These are phyloP conservation scores for Phalaenopsis equestris DNA, from an alignment of 106 monocot species.

Conservation along the genomic window DNA sequence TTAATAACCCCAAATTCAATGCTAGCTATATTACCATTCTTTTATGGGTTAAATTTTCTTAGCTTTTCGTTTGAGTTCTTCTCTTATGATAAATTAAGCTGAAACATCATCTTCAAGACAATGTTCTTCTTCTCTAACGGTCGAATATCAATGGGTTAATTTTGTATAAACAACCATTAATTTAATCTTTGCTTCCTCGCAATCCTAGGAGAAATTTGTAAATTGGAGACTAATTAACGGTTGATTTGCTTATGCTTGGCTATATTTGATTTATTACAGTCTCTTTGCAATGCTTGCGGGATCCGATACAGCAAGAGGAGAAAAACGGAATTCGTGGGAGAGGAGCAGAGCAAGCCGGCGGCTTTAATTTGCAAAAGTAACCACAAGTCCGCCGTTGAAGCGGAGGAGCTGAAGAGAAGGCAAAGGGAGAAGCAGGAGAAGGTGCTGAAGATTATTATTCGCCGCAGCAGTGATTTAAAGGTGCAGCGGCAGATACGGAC, in stretches of 20 bases:
- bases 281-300: slow-evolving; percentile 8
- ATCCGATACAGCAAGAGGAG: slow-evolving; percentile 10
- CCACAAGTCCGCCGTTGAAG: neutral
- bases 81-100: no score
- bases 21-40: no score
- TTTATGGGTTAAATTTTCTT: no score
- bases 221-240: neutral
- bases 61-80: no score
- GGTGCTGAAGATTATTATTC: neutral
- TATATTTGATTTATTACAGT: neutral
- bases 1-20: no score
- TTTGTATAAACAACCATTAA: neutral
- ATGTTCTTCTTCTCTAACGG: no score
- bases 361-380: neutral
- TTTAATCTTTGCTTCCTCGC: neutral
- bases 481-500: neutral
- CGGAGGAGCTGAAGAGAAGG: slow-evolving; percentile 11
- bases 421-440: slow-evolving; percentile 13
- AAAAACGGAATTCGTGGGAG: neutral
- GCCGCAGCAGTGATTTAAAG: neutral
- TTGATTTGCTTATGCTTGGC: neutral
- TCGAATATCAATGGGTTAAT: neutral
- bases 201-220: neutral
- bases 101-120: no score
- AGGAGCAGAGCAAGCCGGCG: neutral